Evolutionary conservation across 495 filamentous ascomycete species (phyloP), one percentile per base, ranked within the genome.

Genomic region (Aspergillus cavernicola): DNA sequence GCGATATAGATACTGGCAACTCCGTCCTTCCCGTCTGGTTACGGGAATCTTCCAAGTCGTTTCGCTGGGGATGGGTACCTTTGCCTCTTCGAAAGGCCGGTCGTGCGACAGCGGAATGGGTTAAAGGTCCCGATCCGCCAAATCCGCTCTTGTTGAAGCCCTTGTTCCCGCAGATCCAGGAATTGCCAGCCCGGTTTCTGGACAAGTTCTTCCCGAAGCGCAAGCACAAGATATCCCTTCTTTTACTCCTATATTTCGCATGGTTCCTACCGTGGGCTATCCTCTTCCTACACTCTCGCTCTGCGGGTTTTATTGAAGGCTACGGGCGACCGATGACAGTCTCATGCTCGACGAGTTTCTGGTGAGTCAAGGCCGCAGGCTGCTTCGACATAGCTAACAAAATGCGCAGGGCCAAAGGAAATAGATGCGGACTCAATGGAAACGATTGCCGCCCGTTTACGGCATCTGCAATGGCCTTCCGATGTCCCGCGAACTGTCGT

Each of bases 381-480:
- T 16, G n/a, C 29, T 5, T 15, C 37, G n/a, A 11, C 15, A 46
- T 46, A 31, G 53, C 53, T 47, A 39, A 51, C 23, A 26, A 11
- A 20, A 4, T 35, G 18, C 20, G 18, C 50, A 91, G 89, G 89
- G 67, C 70, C 16, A 71, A 77, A 39, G 85, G 83, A 32, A 91
- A 91, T 51, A 72, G 74, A 23, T 96, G 90, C 63, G 90, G 90
- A 4, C 59, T 93, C 8, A 82, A 95, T 57, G 90, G 90, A 12
- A 83, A 85, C 41, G 71, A 82, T 54, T 96, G 90, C 66, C 81
- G 86, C n/a, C 90, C 90, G 0, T 96, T 96, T 60, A 78, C 75
- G 36, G 80, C 81, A 49, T 78, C 78, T 43, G 81, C 78, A 1
- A 79, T 87, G 54, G 77, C 88, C 12, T 96, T 96, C 65, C 78